Percentiles rank a stretch among this genome's conserved stretches.
These are phyloP conservation scores for Ceratocystis ficicola DNA, from an alignment of 2,329 filamentous ascomycete genomes.

Conservation along the genomic window DNA sequence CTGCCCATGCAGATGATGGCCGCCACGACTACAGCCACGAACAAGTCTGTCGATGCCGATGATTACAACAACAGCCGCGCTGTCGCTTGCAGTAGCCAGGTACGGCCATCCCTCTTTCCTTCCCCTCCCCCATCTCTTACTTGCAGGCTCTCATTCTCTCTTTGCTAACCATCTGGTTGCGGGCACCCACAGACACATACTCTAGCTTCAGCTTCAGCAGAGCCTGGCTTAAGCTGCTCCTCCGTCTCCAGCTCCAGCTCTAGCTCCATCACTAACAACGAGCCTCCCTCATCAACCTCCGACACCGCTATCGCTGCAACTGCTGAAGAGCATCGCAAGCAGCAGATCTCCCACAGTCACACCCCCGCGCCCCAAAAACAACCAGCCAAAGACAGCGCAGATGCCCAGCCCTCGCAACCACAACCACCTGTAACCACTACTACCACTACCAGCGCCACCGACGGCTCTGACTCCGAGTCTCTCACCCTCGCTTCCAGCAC, in stretches of 20 bases:
- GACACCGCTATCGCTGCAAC: not conserved
- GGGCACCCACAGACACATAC: no score
- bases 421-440: slow-evolving; percentile 33
- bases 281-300: not conserved
- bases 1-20: slow-evolving; percentile 20
- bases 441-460: slow-evolving; percentile 58
- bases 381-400: no score
- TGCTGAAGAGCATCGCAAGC: not conserved
- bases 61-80: slow-evolving; percentile 16
- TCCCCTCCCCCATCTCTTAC: not conserved
- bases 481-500: slow-evolving; percentile 25
- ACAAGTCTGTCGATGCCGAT: slow-evolving; percentile 19
- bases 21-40: slow-evolving; percentile 18
- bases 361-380: no score
- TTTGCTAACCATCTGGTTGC: not conserved
- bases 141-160: not conserved
- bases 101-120: slow-evolving; percentile 2
- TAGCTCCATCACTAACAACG: not conserved
- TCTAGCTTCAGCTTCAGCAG: slow-evolving; percentile 5
- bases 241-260: not conserved
- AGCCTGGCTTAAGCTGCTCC: not conserved
- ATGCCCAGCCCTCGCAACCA: slow-evolving; percentile 26
- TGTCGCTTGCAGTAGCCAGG: slow-evolving; percentile 17
- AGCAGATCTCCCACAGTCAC: not conserved
- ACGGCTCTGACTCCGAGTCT: slow-evolving; percentile 65